These are phyloP conservation scores for Crithidia mellificae DNA, from an alignment of 208 protist species.

Conservation along the genomic window DNA sequence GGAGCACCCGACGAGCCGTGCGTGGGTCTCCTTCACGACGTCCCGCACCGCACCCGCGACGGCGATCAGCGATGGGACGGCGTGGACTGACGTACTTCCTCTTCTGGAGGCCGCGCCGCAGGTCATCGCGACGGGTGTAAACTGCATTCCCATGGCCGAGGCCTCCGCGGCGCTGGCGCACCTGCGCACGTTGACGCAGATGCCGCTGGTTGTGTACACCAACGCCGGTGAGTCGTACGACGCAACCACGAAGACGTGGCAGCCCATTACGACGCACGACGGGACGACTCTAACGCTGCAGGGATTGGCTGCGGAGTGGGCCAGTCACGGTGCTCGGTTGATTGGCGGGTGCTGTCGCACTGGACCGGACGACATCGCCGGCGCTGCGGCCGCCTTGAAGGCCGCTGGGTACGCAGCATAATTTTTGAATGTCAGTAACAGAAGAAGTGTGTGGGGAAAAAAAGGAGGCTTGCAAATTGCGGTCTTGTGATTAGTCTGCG, in stretches of 20 bases:
- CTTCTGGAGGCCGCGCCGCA: slow-evolving; percentile 33
- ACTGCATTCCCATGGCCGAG: slow-evolving; percentile 54
- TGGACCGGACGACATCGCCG: slow-evolving; percentile 24
- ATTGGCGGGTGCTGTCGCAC: slow-evolving; percentile 62
- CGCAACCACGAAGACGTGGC: slow-evolving; percentile 37
- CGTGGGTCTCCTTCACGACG: slow-evolving; percentile 61
- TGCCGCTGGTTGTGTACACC: slow-evolving; percentile 64
- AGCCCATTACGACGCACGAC: not conserved
- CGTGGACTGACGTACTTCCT: slow-evolving; percentile 33
- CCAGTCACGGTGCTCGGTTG: slow-evolving; percentile 34
- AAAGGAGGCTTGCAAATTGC: not conserved
- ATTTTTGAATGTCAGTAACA: no score
- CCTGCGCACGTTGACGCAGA: slow-evolving; percentile 38
- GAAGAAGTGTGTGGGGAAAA: no score
- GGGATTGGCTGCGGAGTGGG: slow-evolving; percentile 28
- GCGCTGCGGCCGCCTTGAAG: slow-evolving; percentile 8
- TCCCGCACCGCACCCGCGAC: slow-evolving; percentile 16
- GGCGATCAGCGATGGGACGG: slow-evolving; percentile 48
- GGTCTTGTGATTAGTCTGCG: no score
- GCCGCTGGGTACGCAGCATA: slow-evolving; percentile 6
- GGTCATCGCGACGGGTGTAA: slow-evolving; percentile 54
- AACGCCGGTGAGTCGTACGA: slow-evolving; percentile 65
- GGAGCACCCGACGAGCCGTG: slow-evolving; percentile 41
- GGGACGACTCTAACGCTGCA: slow-evolving; percentile 22
- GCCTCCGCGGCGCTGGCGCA: slow-evolving; percentile 24